Evolutionary conservation across 345 rosid species (phyloP), one percentile per base, ranked within the genome.

Genomic region (thale cress (Arabidopsis thaliana)): DNA sequence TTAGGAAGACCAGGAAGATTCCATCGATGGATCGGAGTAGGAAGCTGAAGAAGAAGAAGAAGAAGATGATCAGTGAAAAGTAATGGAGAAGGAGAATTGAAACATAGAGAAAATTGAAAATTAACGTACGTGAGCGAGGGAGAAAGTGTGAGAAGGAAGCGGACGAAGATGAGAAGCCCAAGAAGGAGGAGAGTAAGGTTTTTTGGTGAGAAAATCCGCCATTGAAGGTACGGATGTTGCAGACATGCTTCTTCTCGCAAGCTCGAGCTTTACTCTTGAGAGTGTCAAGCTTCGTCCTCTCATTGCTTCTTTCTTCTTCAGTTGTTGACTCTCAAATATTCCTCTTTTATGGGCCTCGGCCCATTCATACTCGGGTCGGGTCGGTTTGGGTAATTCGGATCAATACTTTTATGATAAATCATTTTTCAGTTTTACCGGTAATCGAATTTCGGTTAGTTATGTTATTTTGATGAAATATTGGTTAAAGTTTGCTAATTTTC

Each of bases 11-110:
- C 82, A 23, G 97, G 98, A 33, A 94, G 92, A 71, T 86, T 85
- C 97, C 97, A 94, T 24, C 75, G 79, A 71, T 91, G 96, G 78
- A 90, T 94, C 20, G 98, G 98, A 73, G 98, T 87, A 38, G 97
- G 97, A 52, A 83, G 80, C 87, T 90, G 86, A 64, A 68, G 57
- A 56, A 67, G 46, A 57, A 23, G 48, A 48, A n/a, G 57, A 52
- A 28, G 51, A 25, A 13, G 24, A 72, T 10, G 67, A 79, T 42
- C 24, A 72, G 38, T 13, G 70, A 32, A 8, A 34, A 60, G 55
- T 24, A 11, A 58, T 40, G 45, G 32, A 44, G 11, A 59, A 24
- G 13, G 24, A 8, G 1, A 11, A 3, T 22, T 57, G 22, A 24
- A 37, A 37, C 0, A 62, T 13, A 28, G 2, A 14, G 23, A 23